A percentile compares a stretch with the other conserved stretches of the same genome.
Evolutionary conservation across 2,329 filamentous ascomycete species (phyloP).

Genomic region (Colletotrichum sansevieriae): DNA sequence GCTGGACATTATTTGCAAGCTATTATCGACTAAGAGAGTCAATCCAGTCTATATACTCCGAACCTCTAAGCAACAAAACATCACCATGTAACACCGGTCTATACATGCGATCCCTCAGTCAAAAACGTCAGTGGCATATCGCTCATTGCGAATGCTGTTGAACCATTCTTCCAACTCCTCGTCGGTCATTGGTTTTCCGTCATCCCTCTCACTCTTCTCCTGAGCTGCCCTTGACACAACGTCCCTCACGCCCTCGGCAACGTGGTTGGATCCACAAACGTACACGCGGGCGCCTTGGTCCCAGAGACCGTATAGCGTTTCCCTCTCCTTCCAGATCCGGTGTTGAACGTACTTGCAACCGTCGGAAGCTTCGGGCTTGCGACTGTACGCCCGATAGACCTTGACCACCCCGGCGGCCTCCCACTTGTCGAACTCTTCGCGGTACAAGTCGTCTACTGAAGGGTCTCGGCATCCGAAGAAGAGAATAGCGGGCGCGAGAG

Average conservation of each 20-base stretch:
- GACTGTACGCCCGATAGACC: conserved; percentile 69
- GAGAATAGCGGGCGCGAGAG: conserved; percentile 55
- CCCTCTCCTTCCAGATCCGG: conserved; percentile 52
- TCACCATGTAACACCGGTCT: not conserved
- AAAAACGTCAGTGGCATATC: conserved; percentile 73
- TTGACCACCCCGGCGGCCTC: conserved; percentile 62
- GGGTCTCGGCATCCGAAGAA: conserved; percentile 63
- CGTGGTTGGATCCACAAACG: conserved; percentile 68
- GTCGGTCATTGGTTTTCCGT: conserved; percentile 44
- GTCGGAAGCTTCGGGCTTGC: conserved; percentile 56
- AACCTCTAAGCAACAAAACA: not conserved
- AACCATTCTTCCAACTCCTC: conserved; percentile 62
- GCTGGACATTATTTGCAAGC: not conserved
- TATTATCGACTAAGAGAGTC: not conserved
- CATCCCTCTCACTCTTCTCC: conserved; percentile 47
- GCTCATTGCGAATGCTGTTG: conserved; percentile 63
- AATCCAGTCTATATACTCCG: no score
- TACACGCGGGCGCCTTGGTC: conserved; percentile 63
- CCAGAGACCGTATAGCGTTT: conserved; percentile 52
- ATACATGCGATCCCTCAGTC: conserved; percentile 51
- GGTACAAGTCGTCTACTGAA: conserved; percentile 60
- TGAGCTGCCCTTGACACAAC: conserved; percentile 42
- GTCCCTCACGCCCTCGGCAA: conserved; percentile 58
- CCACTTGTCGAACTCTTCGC: conserved; percentile 60
- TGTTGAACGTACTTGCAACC: conserved; percentile 65